These are phyloP conservation scores for Metrosideros polymorpha DNA, from an alignment of 441 rosid species.

Conservation along the genomic window DNA sequence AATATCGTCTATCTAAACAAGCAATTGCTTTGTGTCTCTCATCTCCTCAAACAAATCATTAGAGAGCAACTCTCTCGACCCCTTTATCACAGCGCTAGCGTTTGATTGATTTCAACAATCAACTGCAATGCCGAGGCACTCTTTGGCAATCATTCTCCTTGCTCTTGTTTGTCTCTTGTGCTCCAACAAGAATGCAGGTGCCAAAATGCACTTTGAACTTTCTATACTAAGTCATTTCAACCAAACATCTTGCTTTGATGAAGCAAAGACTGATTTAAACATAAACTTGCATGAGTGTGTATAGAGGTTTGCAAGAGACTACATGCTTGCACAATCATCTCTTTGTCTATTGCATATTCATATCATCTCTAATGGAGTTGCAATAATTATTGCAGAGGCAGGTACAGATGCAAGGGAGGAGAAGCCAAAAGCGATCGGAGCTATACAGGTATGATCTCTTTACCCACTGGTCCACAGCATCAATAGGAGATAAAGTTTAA, in stretches of 20 bases:
- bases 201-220: neutral
- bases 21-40: neutral
- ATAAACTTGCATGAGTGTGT: neutral
- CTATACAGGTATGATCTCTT: neutral
- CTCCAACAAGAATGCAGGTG: neutral
- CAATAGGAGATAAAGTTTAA: neutral
- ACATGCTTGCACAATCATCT: neutral
- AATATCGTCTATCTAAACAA: too few relatives aligned
- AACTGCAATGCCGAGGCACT: neutral
- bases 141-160: neutral
- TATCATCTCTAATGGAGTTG: neutral
- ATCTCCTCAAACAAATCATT: neutral
- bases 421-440: neutral
- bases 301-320: neutral
- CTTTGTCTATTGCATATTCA: neutral
- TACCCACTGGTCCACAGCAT: neutral
- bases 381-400: neutral
- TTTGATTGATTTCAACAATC: neutral
- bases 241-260: neutral
- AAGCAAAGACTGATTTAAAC: neutral
- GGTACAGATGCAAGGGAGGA: neutral
- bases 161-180: neutral
- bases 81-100: neutral
- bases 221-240: neutral
- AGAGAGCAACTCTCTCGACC: neutral